Evolutionary conservation across 2,329 filamentous ascomycete genomes (phyloP), one percentile per base, ranked within the genome.

Genomic region (Lasiodiplodia sp.): DNA sequence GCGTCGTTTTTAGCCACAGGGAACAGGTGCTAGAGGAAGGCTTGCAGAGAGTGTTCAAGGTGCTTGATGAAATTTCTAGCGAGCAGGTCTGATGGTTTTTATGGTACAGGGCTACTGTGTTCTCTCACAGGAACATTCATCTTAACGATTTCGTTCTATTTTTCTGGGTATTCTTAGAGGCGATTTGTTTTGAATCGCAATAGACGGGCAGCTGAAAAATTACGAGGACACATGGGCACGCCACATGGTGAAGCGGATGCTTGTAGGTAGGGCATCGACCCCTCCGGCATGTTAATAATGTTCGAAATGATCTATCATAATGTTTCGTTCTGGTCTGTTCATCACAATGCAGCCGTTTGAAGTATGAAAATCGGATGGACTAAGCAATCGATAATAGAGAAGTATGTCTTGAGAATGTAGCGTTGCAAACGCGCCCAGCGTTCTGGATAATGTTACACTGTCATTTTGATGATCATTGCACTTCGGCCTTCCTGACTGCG

Each of bases 401-500:
- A 47, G 2, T n/a, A 47, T 47, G 18, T 8, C 18, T 21, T 21
- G 11, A n/a, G 7, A 47, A 47, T n/a, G 10, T 47, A 21, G 7
- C n/a, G 18, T 4, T n/a, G 44, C 44, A 47, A 21, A 10, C 12
- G 4, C 18, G 18, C 44, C n/a, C 6, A 7, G 4, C n/a, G n/a
- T 34, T 28, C 28, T 8, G 52, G 28, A 56, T 56, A 37, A 21
- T 44, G 11, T 58, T 40, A 40, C 34, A 58, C 37, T 28, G 12
- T 16, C 8, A 3, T 52, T 51, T 64, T 14, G 28, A 23, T 37
- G n/a, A 11, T 34, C 37, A 12, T 62, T 5, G 55, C 6, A 37
- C 69, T 44, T 25, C 56, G 47, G 71, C 73, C 77, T 84, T 91
- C 81, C 90, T 88, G 53, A 97, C 90, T 10, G 88, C 96, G 79